phyloP scores from a whole-genome alignment of 192 early-diverging fungal genomes.

The Backusella australiensis region DNA sequence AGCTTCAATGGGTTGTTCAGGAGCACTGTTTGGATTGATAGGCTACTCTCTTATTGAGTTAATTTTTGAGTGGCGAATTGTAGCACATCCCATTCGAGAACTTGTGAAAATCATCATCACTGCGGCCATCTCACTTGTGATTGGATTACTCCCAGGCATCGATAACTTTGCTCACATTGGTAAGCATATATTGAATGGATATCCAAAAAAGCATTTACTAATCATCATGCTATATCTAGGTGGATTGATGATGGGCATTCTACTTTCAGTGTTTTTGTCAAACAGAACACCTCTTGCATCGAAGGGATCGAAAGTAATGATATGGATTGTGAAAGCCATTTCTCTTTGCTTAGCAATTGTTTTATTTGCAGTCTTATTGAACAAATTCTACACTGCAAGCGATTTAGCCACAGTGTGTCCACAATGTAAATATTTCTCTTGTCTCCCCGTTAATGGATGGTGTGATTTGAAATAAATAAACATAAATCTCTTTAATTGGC shows the following conservation, averaged over 20 bases:
- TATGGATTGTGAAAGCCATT: neutral
- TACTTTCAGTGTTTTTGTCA: conserved; percentile 49
- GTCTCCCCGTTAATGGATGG: conserved; percentile 38
- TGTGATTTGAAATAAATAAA: conserved; percentile 1
- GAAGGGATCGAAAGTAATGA: conserved; percentile 5
- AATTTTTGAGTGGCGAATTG: conserved; percentile 71
- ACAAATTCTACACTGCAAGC: neutral
- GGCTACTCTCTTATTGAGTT: conserved; percentile 77
- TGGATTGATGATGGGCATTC: conserved; percentile 40
- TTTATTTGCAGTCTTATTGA: conserved; percentile 15
- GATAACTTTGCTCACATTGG: conserved; percentile 81
- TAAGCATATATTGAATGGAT: conserved; percentile 11
- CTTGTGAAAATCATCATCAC: conserved; percentile 61
- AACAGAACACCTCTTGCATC: conserved; percentile 22
- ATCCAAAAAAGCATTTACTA: neutral
- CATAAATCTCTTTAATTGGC: conserved; percentile 1
- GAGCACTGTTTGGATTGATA: conserved; percentile 68
- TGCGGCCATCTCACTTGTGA: conserved; percentile 61
- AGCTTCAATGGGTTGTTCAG: conserved; percentile 61
- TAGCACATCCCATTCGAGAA: conserved; percentile 64
- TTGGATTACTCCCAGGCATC: conserved; percentile 74
- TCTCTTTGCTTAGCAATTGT: neutral
- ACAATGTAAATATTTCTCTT: conserved; percentile 62
- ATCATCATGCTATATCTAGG: conserved; percentile 34
- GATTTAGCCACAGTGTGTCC: conserved; percentile 38